A percentile compares a stretch with the other conserved stretches of the same genome.
These are phyloP conservation scores for Onygena corvina DNA, from an alignment of 2,329 filamentous ascomycete species.

Conservation along the genomic window DNA sequence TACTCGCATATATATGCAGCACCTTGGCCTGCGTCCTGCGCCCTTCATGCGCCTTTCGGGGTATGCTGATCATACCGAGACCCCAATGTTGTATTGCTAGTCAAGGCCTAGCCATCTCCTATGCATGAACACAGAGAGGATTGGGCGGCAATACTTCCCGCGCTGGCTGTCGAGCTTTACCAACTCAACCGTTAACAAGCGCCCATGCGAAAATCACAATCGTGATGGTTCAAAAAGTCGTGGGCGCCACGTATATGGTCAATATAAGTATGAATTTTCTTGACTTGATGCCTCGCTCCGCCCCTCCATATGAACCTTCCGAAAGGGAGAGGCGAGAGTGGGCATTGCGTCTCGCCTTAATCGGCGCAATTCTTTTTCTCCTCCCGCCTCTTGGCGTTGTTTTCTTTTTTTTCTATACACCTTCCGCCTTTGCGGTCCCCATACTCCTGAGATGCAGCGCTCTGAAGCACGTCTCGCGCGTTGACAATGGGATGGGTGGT, in stretches of 20 bases:
- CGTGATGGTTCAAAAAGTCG: no score
- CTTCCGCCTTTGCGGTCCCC: not conserved
- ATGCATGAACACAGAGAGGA: no score
- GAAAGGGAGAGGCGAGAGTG: not conserved
- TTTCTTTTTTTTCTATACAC: not conserved
- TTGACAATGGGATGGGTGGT: not conserved
- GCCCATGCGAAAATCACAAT: no score
- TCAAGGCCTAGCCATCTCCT: no score
- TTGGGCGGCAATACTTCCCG: constrained; percentile 3
- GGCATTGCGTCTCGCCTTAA: not conserved
- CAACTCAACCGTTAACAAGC: no score
- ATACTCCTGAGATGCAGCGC: not conserved
- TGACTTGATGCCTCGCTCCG: not conserved
- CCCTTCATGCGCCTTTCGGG: no score
- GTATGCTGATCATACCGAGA: not conserved
- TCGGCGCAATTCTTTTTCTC: not conserved
- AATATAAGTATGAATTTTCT: no score
- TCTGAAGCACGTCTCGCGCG: not conserved
- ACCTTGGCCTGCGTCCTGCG: not conserved
- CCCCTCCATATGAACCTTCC: not conserved
- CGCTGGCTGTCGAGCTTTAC: not conserved
- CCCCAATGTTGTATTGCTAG: no score
- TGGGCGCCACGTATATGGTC: not conserved
- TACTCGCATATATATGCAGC: no score
- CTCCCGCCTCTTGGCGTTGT: constrained; percentile 3